Base-by-base conservation (phyloP, 495 filamentous ascomycete genomes). In the Venustampulla echinocandica region DNA sequence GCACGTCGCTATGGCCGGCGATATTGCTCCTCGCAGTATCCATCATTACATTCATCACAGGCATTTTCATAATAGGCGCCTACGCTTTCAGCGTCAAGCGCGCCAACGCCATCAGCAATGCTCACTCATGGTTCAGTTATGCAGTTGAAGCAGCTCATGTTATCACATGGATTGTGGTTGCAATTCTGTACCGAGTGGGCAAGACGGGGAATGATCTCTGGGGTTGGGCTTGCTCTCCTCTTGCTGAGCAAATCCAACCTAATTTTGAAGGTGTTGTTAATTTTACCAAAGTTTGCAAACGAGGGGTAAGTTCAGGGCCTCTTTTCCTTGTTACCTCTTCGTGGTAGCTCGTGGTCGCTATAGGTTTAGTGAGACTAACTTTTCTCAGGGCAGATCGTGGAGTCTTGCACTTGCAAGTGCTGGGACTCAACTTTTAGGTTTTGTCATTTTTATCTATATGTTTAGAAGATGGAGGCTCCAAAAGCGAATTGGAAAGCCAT, bases 191-290 rank as follows among this genome's bases (percentile, higher is more conserved):
- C 48, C 3, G 45, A 11, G 40, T 19, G 3, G 44, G 50, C 1
- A 52, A 46, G 39, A 46, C 42, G 22, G 49, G 49, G 13, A 36
- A 44, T 14, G 49, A 52, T 46, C 35, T 52, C 20, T 52, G 49
- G 49, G 49, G 49, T 1, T 52, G 49, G 49, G 49, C 49, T 0
- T 52, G 49, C 24, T 23, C 15, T 10, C 49, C 49, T 2, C 4
- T 46, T 10, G 49, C 49, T 18, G 11, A 34, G 21, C 35, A 35
- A 35, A 40, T 52, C 10, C 49, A 52, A 20, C 27, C 19, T 10
- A 36, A 21, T 41, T 52, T 52, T 23, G 25, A 51, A 3, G 42
- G 42, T 3, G 18, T 52, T 3, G 42, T 52, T 11, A 21, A 52
- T 22, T 52, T 52, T 28, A 19, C 21, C 35, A 34, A n/a, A 9